Evolutionary conservation across 441 rosid species (phyloP).

Genomic region (Breynia disticha): DNA sequence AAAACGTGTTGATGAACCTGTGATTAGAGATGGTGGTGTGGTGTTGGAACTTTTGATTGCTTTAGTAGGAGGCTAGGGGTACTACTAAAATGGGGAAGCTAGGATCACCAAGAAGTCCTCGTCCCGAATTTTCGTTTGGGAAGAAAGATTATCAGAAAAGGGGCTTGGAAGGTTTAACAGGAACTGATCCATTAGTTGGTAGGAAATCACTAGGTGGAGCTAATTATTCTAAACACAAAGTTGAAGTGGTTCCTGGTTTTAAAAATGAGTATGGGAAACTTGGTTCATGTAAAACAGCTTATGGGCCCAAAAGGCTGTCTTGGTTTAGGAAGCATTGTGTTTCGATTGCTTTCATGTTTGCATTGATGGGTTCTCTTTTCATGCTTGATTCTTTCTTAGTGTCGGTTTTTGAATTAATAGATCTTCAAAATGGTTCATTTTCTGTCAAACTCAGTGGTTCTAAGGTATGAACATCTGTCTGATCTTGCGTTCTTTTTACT

Average conservation of each 20-base stretch:
- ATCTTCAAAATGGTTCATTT: constrained; percentile 30
- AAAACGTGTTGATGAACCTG: not conserved
- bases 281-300: constrained; percentile 31
- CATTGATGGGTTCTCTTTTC: constrained; percentile 39
- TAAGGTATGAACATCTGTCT: not conserved
- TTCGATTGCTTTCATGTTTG: constrained; percentile 37
- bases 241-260: constrained; percentile 29
- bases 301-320: constrained; percentile 36
- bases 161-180: constrained; percentile 32
- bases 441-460: constrained; percentile 15
- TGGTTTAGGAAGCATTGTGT: constrained; percentile 45
- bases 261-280: constrained; percentile 40
- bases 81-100: constrained; percentile 39
- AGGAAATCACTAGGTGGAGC: constrained; percentile 47
- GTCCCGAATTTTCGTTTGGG: constrained; percentile 22
- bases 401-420: constrained; percentile 44
- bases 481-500: no score
- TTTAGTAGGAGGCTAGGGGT: constrained; percentile 3
- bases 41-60: not conserved
- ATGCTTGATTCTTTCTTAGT: constrained; percentile 58
- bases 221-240: constrained; percentile 28
- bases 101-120: constrained; percentile 36
- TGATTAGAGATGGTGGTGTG: not conserved
- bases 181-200: constrained; percentile 43
- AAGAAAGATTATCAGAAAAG: constrained; percentile 23